phyloP scores from a whole-genome alignment of 345 rosid species.

The Eucalyptus shirleyi region DNA sequence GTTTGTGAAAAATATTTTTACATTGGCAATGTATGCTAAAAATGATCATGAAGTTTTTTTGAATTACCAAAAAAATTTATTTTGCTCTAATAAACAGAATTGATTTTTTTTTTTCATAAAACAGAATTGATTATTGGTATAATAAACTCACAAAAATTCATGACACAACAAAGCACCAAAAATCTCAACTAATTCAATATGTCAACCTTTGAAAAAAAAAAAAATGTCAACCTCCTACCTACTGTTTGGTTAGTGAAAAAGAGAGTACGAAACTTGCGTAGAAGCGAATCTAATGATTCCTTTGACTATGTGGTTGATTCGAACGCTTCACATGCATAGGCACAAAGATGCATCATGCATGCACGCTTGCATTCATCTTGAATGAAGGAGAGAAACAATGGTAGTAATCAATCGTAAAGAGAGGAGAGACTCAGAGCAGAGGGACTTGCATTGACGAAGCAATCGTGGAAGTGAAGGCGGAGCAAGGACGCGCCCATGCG shows the following conservation, averaged over 20 bases:
- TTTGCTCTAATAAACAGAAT: not conserved
- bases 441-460: slow-evolving; percentile 41
- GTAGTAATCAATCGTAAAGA: not conserved
- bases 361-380: not conserved
- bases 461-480: slow-evolving; percentile 57
- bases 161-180: not conserved
- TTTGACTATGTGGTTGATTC: not conserved
- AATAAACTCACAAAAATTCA: not conserved
- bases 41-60: not conserved
- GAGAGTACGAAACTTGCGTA: not conserved
- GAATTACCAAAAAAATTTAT: not conserved
- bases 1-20: not conserved
- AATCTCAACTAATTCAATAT: not conserved
- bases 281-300: not conserved
- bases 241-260: not conserved
- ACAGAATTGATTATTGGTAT: not conserved
- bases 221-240: not conserved
- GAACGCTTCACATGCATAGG: not conserved
- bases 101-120: not conserved
- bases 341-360: not conserved
- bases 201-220: too few species aligned
- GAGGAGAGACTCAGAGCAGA: not conserved
- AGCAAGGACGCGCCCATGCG: slow-evolving; percentile 55
- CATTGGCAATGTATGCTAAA: not conserved
- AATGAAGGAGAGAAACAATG: not conserved